phyloP scores from a whole-genome alignment of 2,329 filamentous ascomycete species.

The Xylariales sp. region DNA sequence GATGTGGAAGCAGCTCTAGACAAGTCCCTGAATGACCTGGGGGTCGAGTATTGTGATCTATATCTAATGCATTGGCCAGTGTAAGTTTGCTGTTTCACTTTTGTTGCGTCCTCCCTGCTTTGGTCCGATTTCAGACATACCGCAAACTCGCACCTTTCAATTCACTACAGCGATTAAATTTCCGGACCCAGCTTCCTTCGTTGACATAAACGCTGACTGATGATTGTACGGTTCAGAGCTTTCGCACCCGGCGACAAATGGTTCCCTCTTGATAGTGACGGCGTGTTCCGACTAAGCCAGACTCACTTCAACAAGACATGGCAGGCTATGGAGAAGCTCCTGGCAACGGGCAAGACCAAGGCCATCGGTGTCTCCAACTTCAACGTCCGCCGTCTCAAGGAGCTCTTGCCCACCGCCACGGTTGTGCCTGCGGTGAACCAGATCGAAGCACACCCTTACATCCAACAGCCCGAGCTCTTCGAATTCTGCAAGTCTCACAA shows the following conservation, averaged over 20 bases:
- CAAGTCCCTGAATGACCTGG: slow-evolving; percentile 27
- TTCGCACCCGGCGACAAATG: slow-evolving; percentile 46
- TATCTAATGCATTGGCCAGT: slow-evolving; percentile 18
- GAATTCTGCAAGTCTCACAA: slow-evolving; percentile 54
- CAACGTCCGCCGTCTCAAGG: slow-evolving; percentile 46
- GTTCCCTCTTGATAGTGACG: slow-evolving; percentile 46
- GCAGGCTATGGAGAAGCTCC: slow-evolving; percentile 31
- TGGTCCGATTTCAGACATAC: no score
- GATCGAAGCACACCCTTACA: slow-evolving; percentile 43
- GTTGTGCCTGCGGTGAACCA: slow-evolving; percentile 49
- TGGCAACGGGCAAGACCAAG: slow-evolving; percentile 46
- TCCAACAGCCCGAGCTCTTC: slow-evolving; percentile 56
- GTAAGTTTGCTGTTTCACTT: no score
- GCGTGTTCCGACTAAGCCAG: slow-evolving; percentile 60
- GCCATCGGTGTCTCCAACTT: slow-evolving; percentile 59
- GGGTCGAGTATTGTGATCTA: slow-evolving; percentile 32
- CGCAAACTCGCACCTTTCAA: no score
- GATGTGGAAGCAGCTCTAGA: slow-evolving; percentile 26
- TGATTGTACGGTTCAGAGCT: no score
- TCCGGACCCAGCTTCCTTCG: no score
- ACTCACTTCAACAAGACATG: slow-evolving; percentile 19
- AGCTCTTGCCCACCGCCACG: slow-evolving; percentile 38
- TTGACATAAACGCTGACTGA: no score
- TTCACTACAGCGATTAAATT: no score
- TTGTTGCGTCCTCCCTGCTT: no score